Evolutionary conservation across 2,329 filamentous ascomycete species (phyloP).

Genomic region (Purpureocillium lavendulum): DNA sequence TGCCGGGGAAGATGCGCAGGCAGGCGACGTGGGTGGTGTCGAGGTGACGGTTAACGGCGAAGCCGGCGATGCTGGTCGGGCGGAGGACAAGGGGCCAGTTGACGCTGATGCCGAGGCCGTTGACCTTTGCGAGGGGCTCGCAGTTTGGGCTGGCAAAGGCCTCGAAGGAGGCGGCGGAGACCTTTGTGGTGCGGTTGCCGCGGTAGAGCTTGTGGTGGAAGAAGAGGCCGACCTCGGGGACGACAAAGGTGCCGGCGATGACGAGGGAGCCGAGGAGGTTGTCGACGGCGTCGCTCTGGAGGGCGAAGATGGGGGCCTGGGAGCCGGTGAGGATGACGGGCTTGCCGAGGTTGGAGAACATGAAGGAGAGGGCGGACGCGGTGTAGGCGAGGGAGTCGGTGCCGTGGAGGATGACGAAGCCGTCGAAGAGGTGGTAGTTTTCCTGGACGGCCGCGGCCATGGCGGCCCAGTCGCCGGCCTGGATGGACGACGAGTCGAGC

Average conservation of each 20-base stretch:
- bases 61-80: slow-evolving; percentile 65
- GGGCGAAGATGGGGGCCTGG: slow-evolving; percentile 78
- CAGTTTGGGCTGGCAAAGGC: slow-evolving; percentile 87
- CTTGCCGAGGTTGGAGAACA: slow-evolving; percentile 85
- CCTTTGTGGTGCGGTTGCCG: slow-evolving; percentile 81
- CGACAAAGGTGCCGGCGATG: slow-evolving; percentile 84
- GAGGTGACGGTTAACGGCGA: slow-evolving; percentile 64
- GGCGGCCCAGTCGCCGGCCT: slow-evolving; percentile 75
- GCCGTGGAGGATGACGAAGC: slow-evolving; percentile 84
- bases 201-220: slow-evolving; percentile 89
- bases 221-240: slow-evolving; percentile 88
- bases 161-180: slow-evolving; percentile 77
- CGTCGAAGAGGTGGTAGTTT: slow-evolving; percentile 85
- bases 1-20: slow-evolving; percentile 83
- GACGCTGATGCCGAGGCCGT: slow-evolving; percentile 71
- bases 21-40: slow-evolving; percentile 87
- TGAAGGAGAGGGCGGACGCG: slow-evolving; percentile 84
- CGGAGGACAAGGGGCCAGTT: slow-evolving; percentile 71
- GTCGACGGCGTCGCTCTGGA: slow-evolving; percentile 86
- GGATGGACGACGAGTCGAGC: slow-evolving; percentile 85
- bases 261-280: slow-evolving; percentile 84
- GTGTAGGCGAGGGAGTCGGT: slow-evolving; percentile 88
- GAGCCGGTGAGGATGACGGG: slow-evolving; percentile 80
- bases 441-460: slow-evolving; percentile 72
- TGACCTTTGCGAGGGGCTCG: slow-evolving; percentile 72